A percentile compares a stretch with the other conserved stretches of the same genome.
phyloP scores from a whole-genome alignment of 257 asterid genomes.

The Solanum dulcamara region DNA sequence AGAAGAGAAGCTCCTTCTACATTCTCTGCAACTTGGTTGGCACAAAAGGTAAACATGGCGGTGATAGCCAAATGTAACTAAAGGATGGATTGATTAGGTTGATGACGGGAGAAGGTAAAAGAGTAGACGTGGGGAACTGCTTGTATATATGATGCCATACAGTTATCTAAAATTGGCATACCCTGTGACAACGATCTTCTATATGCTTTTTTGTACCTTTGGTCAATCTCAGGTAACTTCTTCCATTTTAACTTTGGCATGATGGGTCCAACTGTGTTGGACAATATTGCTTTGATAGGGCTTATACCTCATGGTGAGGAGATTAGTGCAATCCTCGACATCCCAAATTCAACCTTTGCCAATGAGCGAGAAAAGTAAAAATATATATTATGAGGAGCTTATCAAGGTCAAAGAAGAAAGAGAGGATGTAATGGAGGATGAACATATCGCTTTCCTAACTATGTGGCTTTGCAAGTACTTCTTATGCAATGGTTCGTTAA shows the following conservation, averaged over 20 bases:
- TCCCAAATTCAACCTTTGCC: neutral
- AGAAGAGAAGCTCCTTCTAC: neutral
- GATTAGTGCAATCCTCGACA: too few species aligned
- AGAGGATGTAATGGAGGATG: neutral
- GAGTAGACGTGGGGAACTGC: neutral
- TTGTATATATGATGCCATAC: neutral
- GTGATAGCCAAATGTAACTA: neutral
- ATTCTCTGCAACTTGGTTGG: neutral
- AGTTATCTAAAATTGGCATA: neutral
- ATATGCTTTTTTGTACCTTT: neutral
- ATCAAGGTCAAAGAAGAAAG: neutral
- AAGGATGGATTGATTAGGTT: neutral
- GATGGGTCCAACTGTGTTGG: neutral
- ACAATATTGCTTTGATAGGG: neutral
- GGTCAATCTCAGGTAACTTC: neutral
- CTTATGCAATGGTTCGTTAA: neutral
- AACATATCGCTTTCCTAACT: neutral
- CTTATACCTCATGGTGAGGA: neutral
- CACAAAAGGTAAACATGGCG: neutral
- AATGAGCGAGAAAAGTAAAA: neutral
- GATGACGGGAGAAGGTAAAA: neutral
- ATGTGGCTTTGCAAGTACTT: neutral
- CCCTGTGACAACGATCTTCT: neutral
- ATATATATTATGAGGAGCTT: neutral
- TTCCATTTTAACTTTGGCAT: neutral